phyloP scores from a whole-genome alignment of 805 yeast genomes.

The Blastobotrys mokoenaii region DNA sequence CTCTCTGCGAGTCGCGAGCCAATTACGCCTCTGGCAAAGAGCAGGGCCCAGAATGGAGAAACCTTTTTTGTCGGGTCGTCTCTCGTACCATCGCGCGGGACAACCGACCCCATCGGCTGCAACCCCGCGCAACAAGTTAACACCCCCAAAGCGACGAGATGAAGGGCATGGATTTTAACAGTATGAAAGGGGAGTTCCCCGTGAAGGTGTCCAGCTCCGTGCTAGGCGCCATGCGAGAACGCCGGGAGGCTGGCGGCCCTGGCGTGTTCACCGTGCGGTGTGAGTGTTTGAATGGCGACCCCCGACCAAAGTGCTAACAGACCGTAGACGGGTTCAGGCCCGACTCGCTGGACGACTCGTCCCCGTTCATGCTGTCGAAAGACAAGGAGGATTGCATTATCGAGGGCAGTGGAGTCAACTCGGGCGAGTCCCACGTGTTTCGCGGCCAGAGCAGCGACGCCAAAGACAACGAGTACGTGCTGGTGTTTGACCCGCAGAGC shows the following conservation, averaged over 20 bases:
- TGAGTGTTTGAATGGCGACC: background rate
- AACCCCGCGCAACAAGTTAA: too few species aligned
- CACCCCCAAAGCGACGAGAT: background rate
- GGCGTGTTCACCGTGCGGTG: conserved; percentile 1
- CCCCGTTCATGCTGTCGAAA: conserved; percentile 12
- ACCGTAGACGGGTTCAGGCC: conserved; percentile 18
- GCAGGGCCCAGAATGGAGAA: too few species aligned
- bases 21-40: too few species aligned
- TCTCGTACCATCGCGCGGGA: too few species aligned
- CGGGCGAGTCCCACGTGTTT: conserved; percentile 15
- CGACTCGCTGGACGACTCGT: conserved; percentile 13
- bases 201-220: conserved; percentile 1
- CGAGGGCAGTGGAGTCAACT: conserved; percentile 2
- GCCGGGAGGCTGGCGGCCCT: background rate
- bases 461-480: conserved; percentile 51
- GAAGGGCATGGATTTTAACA: background rate
- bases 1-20: too few species aligned
- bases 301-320: conserved; percentile 1
- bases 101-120: too few species aligned
- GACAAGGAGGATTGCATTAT: conserved; percentile 17
- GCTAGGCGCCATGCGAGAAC: background rate
- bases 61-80: too few species aligned
- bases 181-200: conserved; percentile 1
- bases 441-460: conserved; percentile 20
- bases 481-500: conserved; percentile 63